These are phyloP conservation scores for Piedraia hortae DNA, from an alignment of 2,329 filamentous ascomycete species.

Conservation along the genomic window DNA sequence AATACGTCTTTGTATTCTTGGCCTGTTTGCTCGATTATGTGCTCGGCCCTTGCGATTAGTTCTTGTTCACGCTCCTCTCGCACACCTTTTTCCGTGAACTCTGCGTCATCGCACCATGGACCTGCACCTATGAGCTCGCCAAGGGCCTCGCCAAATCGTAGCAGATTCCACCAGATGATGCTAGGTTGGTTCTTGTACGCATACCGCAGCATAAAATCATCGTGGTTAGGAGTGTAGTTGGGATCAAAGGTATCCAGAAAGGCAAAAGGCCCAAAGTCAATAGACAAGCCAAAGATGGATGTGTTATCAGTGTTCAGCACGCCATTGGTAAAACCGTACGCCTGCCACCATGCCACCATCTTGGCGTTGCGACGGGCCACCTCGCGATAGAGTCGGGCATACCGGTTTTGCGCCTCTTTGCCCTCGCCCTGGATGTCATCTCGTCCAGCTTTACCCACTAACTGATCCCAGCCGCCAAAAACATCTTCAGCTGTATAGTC, in stretches of 20 bases:
- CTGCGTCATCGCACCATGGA: constrained; percentile 37
- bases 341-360: constrained; percentile 84
- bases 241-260: constrained; percentile 97
- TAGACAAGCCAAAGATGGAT: constrained; percentile 60
- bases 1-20: constrained; percentile 80
- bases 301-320: constrained; percentile 97
- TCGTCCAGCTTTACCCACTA: constrained; percentile 31
- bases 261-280: constrained; percentile 91
- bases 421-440: constrained; percentile 34
- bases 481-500: constrained; percentile 73
- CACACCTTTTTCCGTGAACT: constrained; percentile 48
- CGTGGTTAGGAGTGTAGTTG: constrained; percentile 83
- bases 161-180: constrained; percentile 96
- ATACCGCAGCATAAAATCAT: constrained; percentile 68
- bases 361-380: constrained; percentile 61
- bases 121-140: constrained; percentile 72
- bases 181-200: constrained; percentile 82
- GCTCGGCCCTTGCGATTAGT: constrained; percentile 58
- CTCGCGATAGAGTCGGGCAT: constrained; percentile 63
- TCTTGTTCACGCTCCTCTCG: constrained; percentile 36
- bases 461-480: constrained; percentile 60
- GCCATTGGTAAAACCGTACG: constrained; percentile 97
- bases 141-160: constrained; percentile 65
- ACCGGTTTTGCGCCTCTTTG: constrained; percentile 55
- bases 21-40: constrained; percentile 48